Evolutionary conservation across 495 filamentous ascomycete genomes (phyloP).

Genomic region (Parachaetomium inaequale): DNA sequence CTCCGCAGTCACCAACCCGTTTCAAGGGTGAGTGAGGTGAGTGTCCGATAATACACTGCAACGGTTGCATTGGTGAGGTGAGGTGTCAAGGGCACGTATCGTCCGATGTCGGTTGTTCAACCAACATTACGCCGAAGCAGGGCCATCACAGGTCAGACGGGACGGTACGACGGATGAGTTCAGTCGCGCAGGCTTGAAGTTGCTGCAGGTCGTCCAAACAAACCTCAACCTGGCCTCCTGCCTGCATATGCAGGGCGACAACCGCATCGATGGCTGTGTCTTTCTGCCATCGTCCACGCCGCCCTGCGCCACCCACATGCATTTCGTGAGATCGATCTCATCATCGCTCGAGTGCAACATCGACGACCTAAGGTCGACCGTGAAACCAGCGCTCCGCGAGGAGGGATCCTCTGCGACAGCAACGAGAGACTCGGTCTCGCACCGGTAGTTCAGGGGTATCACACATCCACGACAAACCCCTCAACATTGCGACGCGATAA

Average conservation of each 20-base stretch:
- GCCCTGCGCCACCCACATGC: background rate
- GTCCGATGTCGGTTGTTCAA: background rate
- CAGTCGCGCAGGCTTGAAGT: background rate
- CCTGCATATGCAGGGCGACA: background rate
- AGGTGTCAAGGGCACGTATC: background rate
- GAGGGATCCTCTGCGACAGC: no score
- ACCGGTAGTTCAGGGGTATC: background rate
- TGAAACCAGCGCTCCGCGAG: background rate
- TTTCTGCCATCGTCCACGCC: background rate
- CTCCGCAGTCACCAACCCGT: background rate
- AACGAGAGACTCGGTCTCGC: no score
- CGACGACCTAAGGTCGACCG: background rate
- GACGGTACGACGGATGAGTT: background rate
- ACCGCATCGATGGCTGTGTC: background rate
- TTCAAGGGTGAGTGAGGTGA: background rate
- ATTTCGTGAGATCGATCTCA: no score
- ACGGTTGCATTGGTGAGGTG: background rate
- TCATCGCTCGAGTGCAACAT: no score
- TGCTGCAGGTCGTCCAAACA: background rate
- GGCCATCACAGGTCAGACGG: background rate
- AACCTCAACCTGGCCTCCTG: background rate
- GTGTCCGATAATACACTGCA: background rate
- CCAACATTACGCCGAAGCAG: background rate
- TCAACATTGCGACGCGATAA: background rate
- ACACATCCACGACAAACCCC: background rate